Conservation (phyloP, 2,329 filamentous ascomycete genomes). For the Trichoderma hamatum region DNA sequence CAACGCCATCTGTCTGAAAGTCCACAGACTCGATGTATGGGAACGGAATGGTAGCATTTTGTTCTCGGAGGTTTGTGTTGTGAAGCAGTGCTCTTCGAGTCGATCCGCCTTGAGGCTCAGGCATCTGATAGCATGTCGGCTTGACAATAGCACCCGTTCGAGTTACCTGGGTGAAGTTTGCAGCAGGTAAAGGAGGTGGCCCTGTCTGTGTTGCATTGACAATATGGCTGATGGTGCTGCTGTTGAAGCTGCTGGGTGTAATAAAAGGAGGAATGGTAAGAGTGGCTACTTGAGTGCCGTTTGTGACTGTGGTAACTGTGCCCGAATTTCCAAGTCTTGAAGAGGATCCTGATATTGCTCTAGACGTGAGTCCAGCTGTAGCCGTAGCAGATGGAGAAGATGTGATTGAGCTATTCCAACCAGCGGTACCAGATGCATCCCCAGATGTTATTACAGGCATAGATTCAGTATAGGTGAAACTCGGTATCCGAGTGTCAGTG, state of each 20-base stretch:
- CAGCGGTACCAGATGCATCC: not conserved
- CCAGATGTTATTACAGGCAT: conserved; percentile 11
- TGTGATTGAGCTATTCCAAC: conserved; percentile 21
- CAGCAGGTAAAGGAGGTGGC: conserved; percentile 32
- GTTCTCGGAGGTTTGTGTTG: conserved; percentile 37
- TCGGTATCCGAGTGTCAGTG: not conserved
- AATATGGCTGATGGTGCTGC: conserved; percentile 6
- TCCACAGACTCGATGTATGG: conserved; percentile 45
- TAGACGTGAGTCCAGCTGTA: not conserved
- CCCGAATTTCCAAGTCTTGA: not conserved
- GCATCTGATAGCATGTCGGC: conserved; percentile 40
- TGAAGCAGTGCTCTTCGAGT: conserved; percentile 38
- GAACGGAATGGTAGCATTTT: conserved; percentile 39
- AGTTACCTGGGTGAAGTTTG: conserved; percentile 41
- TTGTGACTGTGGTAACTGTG: not conserved
- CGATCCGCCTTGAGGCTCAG: conserved; percentile 31
- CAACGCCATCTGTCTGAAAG: conserved; percentile 38
- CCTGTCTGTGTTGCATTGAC: conserved; percentile 25
- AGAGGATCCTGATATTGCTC: not conserved
- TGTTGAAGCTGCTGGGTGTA: conserved; percentile 24
- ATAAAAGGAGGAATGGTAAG: conserved; percentile 23
- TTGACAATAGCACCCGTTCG: conserved; percentile 35
- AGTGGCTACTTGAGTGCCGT: conserved; percentile 1
- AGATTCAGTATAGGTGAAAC: not conserved
- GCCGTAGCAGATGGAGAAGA: not conserved